A percentile compares a stretch with the other conserved stretches of the same genome.
These are phyloP conservation scores for Vanilla planifolia DNA, from an alignment of 106 monocot genomes.

Conservation along the genomic window DNA sequence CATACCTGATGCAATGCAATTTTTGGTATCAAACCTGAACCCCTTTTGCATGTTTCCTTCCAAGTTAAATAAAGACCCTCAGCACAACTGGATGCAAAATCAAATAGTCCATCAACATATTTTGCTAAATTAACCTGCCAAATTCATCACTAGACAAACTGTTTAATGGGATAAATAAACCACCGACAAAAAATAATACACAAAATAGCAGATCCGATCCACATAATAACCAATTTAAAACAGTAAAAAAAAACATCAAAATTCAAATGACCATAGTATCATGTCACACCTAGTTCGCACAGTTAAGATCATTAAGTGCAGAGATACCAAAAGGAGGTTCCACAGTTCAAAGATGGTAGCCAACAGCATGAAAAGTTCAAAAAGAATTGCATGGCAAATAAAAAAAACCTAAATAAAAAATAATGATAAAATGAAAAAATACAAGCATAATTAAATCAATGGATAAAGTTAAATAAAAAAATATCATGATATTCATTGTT, in stretches of 20 bases:
- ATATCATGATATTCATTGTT: no score
- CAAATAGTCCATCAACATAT: constrained; percentile 38
- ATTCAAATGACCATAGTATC: neutral
- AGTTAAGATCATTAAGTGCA: neutral
- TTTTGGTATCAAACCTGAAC: constrained; percentile 19
- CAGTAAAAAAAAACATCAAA: neutral
- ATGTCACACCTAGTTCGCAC: neutral
- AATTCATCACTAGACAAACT: neutral
- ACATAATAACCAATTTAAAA: neutral
- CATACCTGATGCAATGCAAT: constrained; percentile 34
- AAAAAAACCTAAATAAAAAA: no score
- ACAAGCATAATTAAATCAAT: no score
- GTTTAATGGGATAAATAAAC: neutral
- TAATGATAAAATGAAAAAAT: no score
- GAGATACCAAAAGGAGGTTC: neutral
- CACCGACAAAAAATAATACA: neutral
- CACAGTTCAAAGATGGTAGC: neutral
- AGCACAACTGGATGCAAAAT: constrained; percentile 34
- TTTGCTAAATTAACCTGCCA: constrained; percentile 40
- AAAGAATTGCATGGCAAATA: no score
- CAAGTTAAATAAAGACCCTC: constrained; percentile 10
- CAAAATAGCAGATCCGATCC: neutral
- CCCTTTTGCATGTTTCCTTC: neutral
- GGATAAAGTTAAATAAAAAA: no score
- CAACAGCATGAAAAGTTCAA: neutral